Conservation (phyloP, 495 filamentous ascomycete genomes). For the Haplographium delicatum region DNA sequence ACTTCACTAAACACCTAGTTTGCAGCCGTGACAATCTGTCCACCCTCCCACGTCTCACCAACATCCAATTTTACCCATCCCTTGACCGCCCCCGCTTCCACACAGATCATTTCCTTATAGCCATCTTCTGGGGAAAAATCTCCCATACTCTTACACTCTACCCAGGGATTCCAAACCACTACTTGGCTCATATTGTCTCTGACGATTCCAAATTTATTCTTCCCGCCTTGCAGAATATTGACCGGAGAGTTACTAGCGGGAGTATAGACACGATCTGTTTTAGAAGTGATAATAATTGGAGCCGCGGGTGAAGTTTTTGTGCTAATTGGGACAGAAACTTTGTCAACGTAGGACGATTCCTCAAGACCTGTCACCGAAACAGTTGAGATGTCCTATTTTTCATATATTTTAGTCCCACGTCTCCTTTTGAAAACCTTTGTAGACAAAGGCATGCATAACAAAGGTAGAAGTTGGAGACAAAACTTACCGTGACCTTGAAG, state of each 20-base stretch:
- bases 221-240: conserved; percentile 53
- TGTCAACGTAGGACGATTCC: conserved; percentile 71
- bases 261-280: conserved; percentile 78
- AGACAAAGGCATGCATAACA: background rate
- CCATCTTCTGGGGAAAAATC: conserved; percentile 89
- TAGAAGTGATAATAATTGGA: conserved; percentile 54
- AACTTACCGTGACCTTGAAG: conserved; percentile 66
- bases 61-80: conserved; percentile 79
- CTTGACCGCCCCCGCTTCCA: conserved; percentile 82
- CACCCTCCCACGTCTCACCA: conserved; percentile 85
- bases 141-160: conserved; percentile 70
- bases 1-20: background rate
- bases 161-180: conserved; percentile 98
- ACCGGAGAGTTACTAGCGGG: conserved; percentile 31
- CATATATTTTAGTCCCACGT: no score
- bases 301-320: conserved; percentile 37
- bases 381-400: conserved; percentile 65
- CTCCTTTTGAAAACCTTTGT: no score
- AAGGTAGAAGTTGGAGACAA: background rate
- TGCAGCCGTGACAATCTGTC: conserved; percentile 57
- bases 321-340: conserved; percentile 55
- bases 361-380: conserved; percentile 68
- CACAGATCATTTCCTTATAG: conserved; percentile 87
- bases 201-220: conserved; percentile 61
- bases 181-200: conserved; percentile 79